Conservation (phyloP, 2,329 filamentous ascomycete genomes). For the Fusarium guadeloupense region DNA sequence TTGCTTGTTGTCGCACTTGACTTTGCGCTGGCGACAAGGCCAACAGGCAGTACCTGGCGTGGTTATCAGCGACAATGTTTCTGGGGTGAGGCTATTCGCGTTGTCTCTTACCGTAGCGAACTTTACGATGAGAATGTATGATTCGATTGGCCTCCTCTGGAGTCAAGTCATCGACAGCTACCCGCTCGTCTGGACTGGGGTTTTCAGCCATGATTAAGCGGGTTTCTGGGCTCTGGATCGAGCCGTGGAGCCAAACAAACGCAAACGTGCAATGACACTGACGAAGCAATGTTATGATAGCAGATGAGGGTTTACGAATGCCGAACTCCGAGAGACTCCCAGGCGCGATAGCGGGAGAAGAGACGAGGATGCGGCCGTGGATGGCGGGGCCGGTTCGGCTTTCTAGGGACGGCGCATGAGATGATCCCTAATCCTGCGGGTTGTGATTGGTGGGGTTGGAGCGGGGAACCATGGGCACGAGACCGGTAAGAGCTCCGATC, state of each 20-base stretch:
- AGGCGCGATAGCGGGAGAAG: slow-evolving; percentile 37
- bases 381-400: slow-evolving; percentile 41
- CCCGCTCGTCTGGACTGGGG: slow-evolving; percentile 55
- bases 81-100: slow-evolving; percentile 30
- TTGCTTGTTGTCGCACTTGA: slow-evolving; percentile 75
- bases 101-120: slow-evolving; percentile 67
- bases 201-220: slow-evolving; percentile 56
- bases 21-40: slow-evolving; percentile 74
- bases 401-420: slow-evolving; percentile 24
- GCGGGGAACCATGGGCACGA: slow-evolving; percentile 16
- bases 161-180: slow-evolving; percentile 65
- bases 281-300: slow-evolving; percentile 40
- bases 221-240: slow-evolving; percentile 29
- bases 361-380: slow-evolving; percentile 39
- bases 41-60: slow-evolving; percentile 68
- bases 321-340: slow-evolving; percentile 50
- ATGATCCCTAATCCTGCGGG: slow-evolving; percentile 15
- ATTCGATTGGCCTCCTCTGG: slow-evolving; percentile 74
- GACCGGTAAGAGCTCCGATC: slow-evolving; percentile 11
- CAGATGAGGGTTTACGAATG: slow-evolving; percentile 45
- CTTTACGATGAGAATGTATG: slow-evolving; percentile 75
- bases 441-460: slow-evolving; percentile 19
- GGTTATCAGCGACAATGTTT: slow-evolving; percentile 21
- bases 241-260: slow-evolving; percentile 41
- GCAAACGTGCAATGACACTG: slow-evolving; percentile 31